A percentile compares a stretch with the other conserved stretches of the same genome.
These are phyloP conservation scores for Colletotrichum caudatum DNA, from an alignment of 2,329 filamentous ascomycete species.

Conservation along the genomic window DNA sequence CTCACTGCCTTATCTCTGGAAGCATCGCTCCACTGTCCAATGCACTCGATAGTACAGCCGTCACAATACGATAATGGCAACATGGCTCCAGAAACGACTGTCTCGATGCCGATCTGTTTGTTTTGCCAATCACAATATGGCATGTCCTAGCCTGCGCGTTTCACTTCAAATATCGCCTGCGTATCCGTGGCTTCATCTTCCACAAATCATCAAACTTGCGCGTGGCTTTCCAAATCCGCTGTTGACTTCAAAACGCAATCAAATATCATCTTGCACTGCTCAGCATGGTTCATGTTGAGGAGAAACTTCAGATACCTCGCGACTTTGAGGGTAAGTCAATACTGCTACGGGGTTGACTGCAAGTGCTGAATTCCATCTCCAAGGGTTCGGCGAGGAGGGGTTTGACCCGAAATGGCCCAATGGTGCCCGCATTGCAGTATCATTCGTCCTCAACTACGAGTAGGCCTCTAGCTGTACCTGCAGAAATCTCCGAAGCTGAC, in stretches of 20 bases:
- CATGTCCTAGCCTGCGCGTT: neutral
- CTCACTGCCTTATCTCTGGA: constrained; percentile 9
- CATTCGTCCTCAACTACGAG: constrained; percentile 46
- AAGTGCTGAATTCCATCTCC: neutral
- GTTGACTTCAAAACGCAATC: neutral
- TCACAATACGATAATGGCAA: neutral
- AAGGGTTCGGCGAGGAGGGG: constrained; percentile 44
- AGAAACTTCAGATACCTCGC: constrained; percentile 28
- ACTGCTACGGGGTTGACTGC: too few relatives aligned
- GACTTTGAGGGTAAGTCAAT: constrained; percentile 46
- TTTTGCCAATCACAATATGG: neutral
- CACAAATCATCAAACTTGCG: neutral
- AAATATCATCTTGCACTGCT: neutral
- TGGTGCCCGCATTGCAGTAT: constrained; percentile 44
- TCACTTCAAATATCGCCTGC: neutral
- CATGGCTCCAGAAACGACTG: neutral
- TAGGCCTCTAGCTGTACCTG: constrained; percentile 2
- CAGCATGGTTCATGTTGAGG: constrained; percentile 29
- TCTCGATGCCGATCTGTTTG: neutral
- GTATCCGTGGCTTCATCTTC: neutral
- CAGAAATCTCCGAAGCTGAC: neutral
- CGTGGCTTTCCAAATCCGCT: neutral
- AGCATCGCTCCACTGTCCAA: constrained; percentile 15
- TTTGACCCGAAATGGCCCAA: constrained; percentile 45
- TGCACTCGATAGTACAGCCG: neutral